Base-by-base conservation (phyloP, 2,329 filamentous ascomycete species). In the Colletotrichum sp. region DNA sequence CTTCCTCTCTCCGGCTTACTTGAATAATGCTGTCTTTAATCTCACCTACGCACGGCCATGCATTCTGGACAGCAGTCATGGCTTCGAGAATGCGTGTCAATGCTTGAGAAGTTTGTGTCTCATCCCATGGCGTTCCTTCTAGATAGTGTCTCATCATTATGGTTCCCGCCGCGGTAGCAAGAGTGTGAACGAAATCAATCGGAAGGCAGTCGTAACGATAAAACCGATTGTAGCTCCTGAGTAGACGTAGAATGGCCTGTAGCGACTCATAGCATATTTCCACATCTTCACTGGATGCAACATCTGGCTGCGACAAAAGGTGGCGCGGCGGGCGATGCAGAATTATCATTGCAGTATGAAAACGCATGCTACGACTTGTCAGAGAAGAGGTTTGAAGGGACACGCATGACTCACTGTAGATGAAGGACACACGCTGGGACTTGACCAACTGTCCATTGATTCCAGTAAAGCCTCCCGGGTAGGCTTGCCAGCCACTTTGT, bases 301-400 rank as follows among this genome's bases (percentile, higher is more conserved):
- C 83, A 2, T 81, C 84, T 2, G 83, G 82, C 44, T 85, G 85
- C 72, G 84, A 82, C 55, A 88, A 85, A 49, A 86, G 81, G 65
- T 88, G 85, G 4, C 83, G 85, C 2, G 88, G 87, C 3, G 88
- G 88, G 1, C 88, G 85, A 75, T 89, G 88, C 4, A 90, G 84
- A 65, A 90, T 88, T 24, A 89, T 89, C 87, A 89, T 88, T 64
- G 86, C 84, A 1, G 88, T 89, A 72, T 89, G 88, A 77, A 89
- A 89, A 18, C 87, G 79, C 84, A 90, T 88, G 77, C 59, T 62
- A n/a, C 5, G 59, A 32, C 15, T n/a, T 16, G 26, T 62, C 28
- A 62, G 24, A 89, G 88, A 49, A 89, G 81, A 78, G 89, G 86
- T 16, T 28, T 9, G 1, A 26, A 18, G 8, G 0, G 8, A 5